Evolutionary conservation across 2,329 filamentous ascomycete genomes (phyloP), one percentile per base, ranked within the genome.

Genomic region (Aspergillus sp.): DNA sequence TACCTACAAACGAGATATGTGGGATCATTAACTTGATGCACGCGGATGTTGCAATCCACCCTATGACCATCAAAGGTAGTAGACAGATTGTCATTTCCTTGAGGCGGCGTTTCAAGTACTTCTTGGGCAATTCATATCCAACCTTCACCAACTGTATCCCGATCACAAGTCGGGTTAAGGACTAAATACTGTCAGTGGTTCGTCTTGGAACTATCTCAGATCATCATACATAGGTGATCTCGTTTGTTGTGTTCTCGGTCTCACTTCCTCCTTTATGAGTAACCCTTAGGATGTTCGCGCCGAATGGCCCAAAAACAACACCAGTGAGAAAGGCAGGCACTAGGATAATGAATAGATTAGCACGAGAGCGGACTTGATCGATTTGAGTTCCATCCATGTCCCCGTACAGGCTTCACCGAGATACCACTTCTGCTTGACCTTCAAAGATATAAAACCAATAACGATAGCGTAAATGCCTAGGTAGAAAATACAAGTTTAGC

Each of bases 61-160:
- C 85, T 51, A 85, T 71, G 1, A 83, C 82, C 85, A 86, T 87
- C 60, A 85, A 74, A 2, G 84, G 84, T 6, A 87, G 63, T 5
- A 87, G 72, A 43, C 80, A 82, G 8, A 86, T 75, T 4, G 76
- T 68, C 70, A 87, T 78, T 55, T 85, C 83, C 55, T 79, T 81
- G 72, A 79, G 81, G 2, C 78, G 79, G 2, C 70, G 65, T 55
- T 69, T 68, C 41, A 80, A 72, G 67, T 87, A 87, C 64, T 79
- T 81, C 43, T 81, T 81, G 0, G 85, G 85, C 1, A 87, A 72
- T 64, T 87, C 83, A 62, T 83, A 87, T 24, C 85, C 85, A 2
- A 83, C 84, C 57, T 87, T 87, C 36, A 86, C 77, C n/a, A 87
- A 76, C 62, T 87, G 84, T 2, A 87, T 77, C 4, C 84, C 83